Evolutionary conservation across 2,329 filamentous ascomycete species (phyloP), one percentile per base, ranked within the genome.

Genomic region (Esteya vermicola): DNA sequence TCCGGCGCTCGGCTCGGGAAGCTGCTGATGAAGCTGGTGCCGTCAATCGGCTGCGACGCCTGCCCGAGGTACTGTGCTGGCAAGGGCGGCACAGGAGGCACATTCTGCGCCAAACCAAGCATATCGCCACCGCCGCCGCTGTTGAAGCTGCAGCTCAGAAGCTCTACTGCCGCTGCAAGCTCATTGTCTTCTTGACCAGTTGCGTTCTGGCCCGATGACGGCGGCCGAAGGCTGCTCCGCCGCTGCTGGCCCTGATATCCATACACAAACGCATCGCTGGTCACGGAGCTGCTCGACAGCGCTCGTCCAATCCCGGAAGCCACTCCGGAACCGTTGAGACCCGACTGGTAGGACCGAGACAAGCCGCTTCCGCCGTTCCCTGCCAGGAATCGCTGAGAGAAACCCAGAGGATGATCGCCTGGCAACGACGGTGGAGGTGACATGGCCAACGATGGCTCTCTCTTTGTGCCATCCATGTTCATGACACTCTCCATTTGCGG

Each of bases 91-190:
- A 95, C 86, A 0, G 88, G 86, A 28, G 89, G 89, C 6, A 85
- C 78, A 51, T 93, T 83, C 4, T 72, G 65, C 5, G 76, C n/a
- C 10, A 16, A 31, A n/a, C n/a, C 70, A 44, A 86, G 64, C 38
- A 70, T 67, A 2, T 32, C 23, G 10, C 36, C 4, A 45, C 83
- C 78, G 36, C 58, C 68, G 50, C 68, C 73, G 57, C 86, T 95
- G 48, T 80, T 79, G 57, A 93, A 91, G 58, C 85, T 93, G 68
- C 85, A 93, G 60, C 83, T 89, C 46, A 94, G 75, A 48, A 94
- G 68, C 50, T 91, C 85, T 37, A 95, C 85, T 4, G 89, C 88
- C 13, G 88, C 88, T 18, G 86, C 89, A 43, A 96, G 70, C 48
- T 93, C 85, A 35, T 78, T 81, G 54, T 93, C 88, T 47, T 93